A percentile compares a stretch with the other conserved stretches of the same genome.
Conservation (phyloP, 2,329 filamentous ascomycete species). For the Dactylonectria estremocensis region DNA sequence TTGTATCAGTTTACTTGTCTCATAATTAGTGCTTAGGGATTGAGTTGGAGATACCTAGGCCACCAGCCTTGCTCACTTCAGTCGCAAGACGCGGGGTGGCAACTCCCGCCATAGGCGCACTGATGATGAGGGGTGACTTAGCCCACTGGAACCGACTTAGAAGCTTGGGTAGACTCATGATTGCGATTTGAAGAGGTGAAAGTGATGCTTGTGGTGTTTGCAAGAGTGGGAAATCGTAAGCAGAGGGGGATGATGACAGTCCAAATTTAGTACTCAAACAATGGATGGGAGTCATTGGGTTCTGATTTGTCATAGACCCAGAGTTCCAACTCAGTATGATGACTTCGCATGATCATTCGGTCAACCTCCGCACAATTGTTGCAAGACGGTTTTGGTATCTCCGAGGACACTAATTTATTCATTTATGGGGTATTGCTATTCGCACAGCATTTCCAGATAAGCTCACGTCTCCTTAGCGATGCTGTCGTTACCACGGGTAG, state of each 20-base stretch:
- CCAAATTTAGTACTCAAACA: not conserved
- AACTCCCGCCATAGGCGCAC: conserved; percentile 56
- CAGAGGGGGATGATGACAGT: not conserved
- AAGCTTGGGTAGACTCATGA: conserved; percentile 47
- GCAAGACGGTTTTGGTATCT: conserved; percentile 11
- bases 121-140: conserved; percentile 51
- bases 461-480: too few relatives aligned
- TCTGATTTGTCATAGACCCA: conserved; percentile 23
- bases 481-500: too few relatives aligned
- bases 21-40: not conserved
- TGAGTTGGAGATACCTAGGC: conserved; percentile 50
- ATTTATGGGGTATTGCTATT: too few relatives aligned
- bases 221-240: not conserved
- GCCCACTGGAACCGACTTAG: conserved; percentile 51
- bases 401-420: conserved; percentile 15
- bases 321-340: not conserved
- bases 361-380: conserved; percentile 12
- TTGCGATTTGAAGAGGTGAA: conserved; percentile 6
- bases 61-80: conserved; percentile 57
- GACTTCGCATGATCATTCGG: conserved; percentile 6
- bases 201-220: not conserved
- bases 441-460: too few relatives aligned
- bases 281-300: not conserved
- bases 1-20: conserved; percentile 13
- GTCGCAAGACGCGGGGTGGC: conserved; percentile 53